A percentile compares a stretch with the other conserved stretches of the same genome.
Conservation (phyloP, 2,329 filamentous ascomycete genomes). For the Aspergillus cejpii region DNA sequence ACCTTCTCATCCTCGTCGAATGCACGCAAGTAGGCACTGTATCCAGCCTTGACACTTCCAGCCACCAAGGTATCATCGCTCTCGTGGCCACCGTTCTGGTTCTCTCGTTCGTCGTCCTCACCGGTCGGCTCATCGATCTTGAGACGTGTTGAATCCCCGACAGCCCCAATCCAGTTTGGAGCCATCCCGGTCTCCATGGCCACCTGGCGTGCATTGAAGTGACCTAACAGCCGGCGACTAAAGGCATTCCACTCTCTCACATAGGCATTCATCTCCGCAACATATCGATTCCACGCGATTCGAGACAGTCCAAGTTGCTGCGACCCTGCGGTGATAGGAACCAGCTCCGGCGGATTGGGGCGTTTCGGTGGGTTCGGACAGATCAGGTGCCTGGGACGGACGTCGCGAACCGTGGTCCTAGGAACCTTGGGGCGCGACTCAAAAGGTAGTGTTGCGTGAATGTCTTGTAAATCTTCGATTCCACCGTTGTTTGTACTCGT, state of each 20-base stretch:
- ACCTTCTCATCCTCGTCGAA: constrained; percentile 43
- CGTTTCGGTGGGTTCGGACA: constrained; percentile 49
- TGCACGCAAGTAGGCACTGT: constrained; percentile 40
- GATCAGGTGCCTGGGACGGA: constrained; percentile 36
- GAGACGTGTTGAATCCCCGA: constrained; percentile 42
- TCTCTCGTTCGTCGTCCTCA: constrained; percentile 20
- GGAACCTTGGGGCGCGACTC: constrained; percentile 47
- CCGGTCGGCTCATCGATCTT: constrained; percentile 21
- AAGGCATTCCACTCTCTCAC: constrained; percentile 52
- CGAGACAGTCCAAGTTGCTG: constrained; percentile 38
- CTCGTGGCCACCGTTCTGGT: constrained; percentile 15
- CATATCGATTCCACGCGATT: constrained; percentile 47
- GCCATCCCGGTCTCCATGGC: constrained; percentile 42
- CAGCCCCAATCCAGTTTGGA: constrained; percentile 47
- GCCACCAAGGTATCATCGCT: constrained; percentile 28
- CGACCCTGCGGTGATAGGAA: constrained; percentile 26
- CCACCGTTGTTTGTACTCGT: constrained; percentile 42
- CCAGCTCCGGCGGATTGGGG: constrained; percentile 35
- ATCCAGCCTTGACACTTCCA: constrained; percentile 36
- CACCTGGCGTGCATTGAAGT: constrained; percentile 50
- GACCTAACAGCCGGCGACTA: constrained; percentile 49
- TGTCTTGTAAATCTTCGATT: constrained; percentile 48
- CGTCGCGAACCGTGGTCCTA: constrained; percentile 37
- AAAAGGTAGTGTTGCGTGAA: constrained; percentile 53
- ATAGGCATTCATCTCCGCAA: constrained; percentile 49